These are phyloP conservation scores for Xylaria telfairii DNA, from an alignment of 495 filamentous ascomycete species.

Conservation along the genomic window DNA sequence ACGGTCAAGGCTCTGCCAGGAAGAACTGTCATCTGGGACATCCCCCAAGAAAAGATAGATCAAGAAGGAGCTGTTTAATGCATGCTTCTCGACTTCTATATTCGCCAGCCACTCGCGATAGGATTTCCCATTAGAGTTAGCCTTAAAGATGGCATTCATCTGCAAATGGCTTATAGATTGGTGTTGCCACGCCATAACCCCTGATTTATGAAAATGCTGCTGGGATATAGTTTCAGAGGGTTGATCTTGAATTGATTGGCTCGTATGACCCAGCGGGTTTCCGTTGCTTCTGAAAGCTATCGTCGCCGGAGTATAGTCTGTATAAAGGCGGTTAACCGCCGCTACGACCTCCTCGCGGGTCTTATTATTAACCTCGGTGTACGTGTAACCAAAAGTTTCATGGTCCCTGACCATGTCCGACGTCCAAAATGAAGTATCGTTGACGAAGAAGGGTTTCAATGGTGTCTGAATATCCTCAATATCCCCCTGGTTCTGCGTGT, in stretches of 20 bases:
- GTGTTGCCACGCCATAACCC: conserved; percentile 33
- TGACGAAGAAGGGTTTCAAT: conserved; percentile 54
- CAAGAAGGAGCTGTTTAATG: conserved; percentile 59
- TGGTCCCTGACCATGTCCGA: conserved; percentile 51
- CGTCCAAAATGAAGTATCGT: conserved; percentile 56
- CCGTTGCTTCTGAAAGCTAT: conserved; percentile 32
- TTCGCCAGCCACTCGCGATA: conserved; percentile 68
- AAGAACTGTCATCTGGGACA: conserved; percentile 42
- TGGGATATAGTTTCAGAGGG: conserved; percentile 2
- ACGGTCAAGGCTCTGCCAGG: conserved; percentile 51
- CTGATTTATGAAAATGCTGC: conserved; percentile 6
- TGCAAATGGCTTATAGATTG: conserved; percentile 25
- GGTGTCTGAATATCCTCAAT: conserved; percentile 47
- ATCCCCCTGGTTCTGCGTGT: conserved; percentile 53
- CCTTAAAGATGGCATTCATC: conserved; percentile 19
- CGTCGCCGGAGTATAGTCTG: conserved; percentile 46
- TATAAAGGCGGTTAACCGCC: conserved; percentile 63
- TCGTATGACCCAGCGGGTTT: conserved; percentile 4
- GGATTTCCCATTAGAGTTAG: conserved; percentile 37
- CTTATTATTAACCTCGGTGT: conserved; percentile 58
- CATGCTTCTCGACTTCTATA: conserved; percentile 61
- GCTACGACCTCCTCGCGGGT: conserved; percentile 45
- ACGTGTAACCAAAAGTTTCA: conserved; percentile 64
- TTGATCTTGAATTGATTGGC: not conserved
- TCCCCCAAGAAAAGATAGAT: conserved; percentile 67